Base-by-base conservation (phyloP, 1,284 basidiomycete species). In the Mrakiaceae sp. region DNA sequence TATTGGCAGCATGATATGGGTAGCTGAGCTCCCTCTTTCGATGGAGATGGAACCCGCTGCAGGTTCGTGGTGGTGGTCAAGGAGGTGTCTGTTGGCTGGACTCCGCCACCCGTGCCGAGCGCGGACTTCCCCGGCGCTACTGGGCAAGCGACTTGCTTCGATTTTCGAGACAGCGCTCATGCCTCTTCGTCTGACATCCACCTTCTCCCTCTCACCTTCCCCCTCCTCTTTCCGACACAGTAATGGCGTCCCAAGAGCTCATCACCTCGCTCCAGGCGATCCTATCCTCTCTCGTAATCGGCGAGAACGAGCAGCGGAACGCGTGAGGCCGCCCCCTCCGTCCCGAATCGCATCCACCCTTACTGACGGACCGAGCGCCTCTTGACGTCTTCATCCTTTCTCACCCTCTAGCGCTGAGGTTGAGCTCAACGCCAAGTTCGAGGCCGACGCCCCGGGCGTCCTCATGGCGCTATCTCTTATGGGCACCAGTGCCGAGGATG, bases 401-500 rank as follows among this genome's bases (percentile, higher is more conserved):
- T 14, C 9, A 40, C 39, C 5, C 14, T 43, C 47, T 55, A 63
- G 62, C 10, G 62, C 62, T 27, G 62, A 63, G 43, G 16, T 27
- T n/a, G 14, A 40, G 11, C 48, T 63, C 5, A 63, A 63, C 12
- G 62, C 52, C 7, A 43, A 55, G 42, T 40, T 63, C 14, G 62
- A 63, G 54, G 27, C n/a, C 42, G 50, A 63, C 46, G 46, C 62
- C 9, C n/a, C 51, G 6, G 62, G 54, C n/a, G 54, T 57, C 44
- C 47, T 63, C 42, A 40, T 57, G 3, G 53, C 62, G n/a, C 47
- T 63, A 9, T 48, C 54, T 8, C 11, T 47, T 46, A 63, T 63
- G 62, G 62, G 62, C 9, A 63, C 62, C 9, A 61, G 49, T 14
- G 27, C n/a, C 11, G 56, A 49, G 14, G 56, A 63, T 11, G 16